phyloP scores from a whole-genome alignment of 2,329 filamentous ascomycete genomes.

The Pseudocercospora vitis region DNA sequence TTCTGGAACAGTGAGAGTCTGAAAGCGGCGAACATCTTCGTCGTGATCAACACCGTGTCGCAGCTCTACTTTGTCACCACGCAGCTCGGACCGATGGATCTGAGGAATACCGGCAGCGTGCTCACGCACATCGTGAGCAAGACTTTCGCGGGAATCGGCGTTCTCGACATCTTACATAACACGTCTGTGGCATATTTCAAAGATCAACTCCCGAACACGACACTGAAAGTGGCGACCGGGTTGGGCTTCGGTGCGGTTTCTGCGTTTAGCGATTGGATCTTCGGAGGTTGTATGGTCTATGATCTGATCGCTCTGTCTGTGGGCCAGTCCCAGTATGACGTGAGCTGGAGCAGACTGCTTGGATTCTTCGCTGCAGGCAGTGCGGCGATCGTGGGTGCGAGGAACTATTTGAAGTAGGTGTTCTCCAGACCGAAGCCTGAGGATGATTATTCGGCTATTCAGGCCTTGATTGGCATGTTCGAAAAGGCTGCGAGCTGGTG shows the following conservation, averaged over 20 bases:
- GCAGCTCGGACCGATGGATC: constrained; percentile 48
- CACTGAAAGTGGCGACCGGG: constrained; percentile 55
- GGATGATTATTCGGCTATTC: no score
- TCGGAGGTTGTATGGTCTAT: constrained; percentile 60
- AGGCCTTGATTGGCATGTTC: no score
- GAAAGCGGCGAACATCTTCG: constrained; percentile 56
- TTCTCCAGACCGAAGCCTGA: not conserved
- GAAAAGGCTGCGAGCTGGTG: not conserved
- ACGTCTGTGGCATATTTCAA: constrained; percentile 57
- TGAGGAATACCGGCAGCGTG: constrained; percentile 52
- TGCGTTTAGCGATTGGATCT: constrained; percentile 59
- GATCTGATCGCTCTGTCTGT: constrained; percentile 57
- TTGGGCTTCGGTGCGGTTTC: constrained; percentile 55
- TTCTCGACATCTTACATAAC: constrained; percentile 61
- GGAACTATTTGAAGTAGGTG: constrained; percentile 55
- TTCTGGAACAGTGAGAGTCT: constrained; percentile 59
- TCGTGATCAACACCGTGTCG: constrained; percentile 55
- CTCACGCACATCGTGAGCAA: constrained; percentile 60
- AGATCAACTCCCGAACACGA: constrained; percentile 46
- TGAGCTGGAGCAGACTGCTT: constrained; percentile 53
- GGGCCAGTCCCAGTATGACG: constrained; percentile 54
- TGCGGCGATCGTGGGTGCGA: constrained; percentile 55
- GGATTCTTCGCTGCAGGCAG: constrained; percentile 53
- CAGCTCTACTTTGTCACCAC: constrained; percentile 57
- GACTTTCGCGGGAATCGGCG: constrained; percentile 61